A percentile compares a stretch with the other conserved stretches of the same genome.
These are phyloP conservation scores for Plasmodium knowlesi DNA, from an alignment of 169 alveolate genomes.

Conservation along the genomic window DNA sequence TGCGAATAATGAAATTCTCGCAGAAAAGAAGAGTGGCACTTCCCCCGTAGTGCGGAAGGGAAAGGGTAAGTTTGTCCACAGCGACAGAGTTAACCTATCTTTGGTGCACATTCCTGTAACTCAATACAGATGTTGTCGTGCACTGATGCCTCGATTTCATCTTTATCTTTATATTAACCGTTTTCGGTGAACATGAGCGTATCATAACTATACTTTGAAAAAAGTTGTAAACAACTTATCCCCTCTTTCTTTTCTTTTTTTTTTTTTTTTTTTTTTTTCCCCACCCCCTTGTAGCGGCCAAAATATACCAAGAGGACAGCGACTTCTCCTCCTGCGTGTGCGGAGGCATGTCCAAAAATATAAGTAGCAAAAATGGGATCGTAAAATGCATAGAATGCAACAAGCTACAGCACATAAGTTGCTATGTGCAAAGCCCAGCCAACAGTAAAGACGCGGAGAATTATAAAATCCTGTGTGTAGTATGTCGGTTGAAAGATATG, in stretches of 20 bases:
- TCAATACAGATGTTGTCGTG: background rate
- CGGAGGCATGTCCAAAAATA: slow-evolving; percentile 62
- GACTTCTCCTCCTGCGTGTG: slow-evolving; percentile 71
- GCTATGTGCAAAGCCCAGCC: slow-evolving; percentile 59
- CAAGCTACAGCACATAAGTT: slow-evolving; percentile 52
- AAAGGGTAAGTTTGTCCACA: slow-evolving; percentile 23
- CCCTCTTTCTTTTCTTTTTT: too few relatives aligned
- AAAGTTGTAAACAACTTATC: background rate
- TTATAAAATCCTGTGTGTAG: slow-evolving; percentile 80
- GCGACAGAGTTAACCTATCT: background rate
- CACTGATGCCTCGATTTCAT: background rate
- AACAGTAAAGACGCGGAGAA: slow-evolving; percentile 48
- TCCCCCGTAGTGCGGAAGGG: slow-evolving; percentile 26
- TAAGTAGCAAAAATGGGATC: slow-evolving; percentile 35
- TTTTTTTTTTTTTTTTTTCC: background rate
- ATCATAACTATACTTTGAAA: background rate
- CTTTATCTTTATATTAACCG: background rate
- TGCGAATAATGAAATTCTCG: slow-evolving; percentile 5
- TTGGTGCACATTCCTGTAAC: background rate
- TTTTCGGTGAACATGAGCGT: background rate
- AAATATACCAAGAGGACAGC: slow-evolving; percentile 57
- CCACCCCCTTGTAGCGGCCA: background rate
- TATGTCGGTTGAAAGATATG: slow-evolving; percentile 79
- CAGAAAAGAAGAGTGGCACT: slow-evolving; percentile 5
- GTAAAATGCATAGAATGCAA: slow-evolving; percentile 75